Base-by-base conservation (phyloP, 495 filamentous ascomycete species). In the Hypoxylon intermedium region DNA sequence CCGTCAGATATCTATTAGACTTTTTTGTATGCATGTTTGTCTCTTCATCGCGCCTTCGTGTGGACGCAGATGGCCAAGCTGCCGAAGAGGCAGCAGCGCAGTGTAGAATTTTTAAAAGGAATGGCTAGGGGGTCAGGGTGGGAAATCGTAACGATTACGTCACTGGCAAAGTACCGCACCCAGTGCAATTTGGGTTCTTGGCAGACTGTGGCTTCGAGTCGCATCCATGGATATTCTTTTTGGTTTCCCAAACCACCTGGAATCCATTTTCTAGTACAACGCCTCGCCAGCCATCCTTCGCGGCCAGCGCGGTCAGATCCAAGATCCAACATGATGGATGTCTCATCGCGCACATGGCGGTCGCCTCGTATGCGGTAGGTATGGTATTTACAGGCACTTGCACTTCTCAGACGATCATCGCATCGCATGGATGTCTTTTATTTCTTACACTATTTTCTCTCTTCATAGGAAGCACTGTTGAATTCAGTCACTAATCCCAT, bases 131-230 rank as follows among this genome's bases (percentile, higher is more conserved):
- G 62, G 62, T 48, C 62, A 37, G 51, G 55, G 61, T 55, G 55
- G 33, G 37, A 50, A 58, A 60, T 61, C 61, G 58, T 57, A 67
- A 68, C 50, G 43, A 65, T 68, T 70, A 70, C 68, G 68, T 70
- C 68, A 70, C 63, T 70, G 57, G 47, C 33, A 12, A 70, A 54
- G 68, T 68, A 70, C 61, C 62, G 43, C 61, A 30, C 68, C 52
- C 60, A 70, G 68, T 70, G 34, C 38, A 47, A 38, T 9, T 45
- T 9, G n/a, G n/a, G 26, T 3, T 7, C 38, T 53, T 37, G 41
- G 49, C 65, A 34, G 48, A 70, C 68, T 57, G 68, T 70, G 26
- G n/a, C 20, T 28, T 15, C 15, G 0, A 38, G 16, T 19, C n/a
- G n/a, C n/a, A n/a, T n/a, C n/a, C n/a, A 16, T 38, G 0, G 13